These are phyloP conservation scores for Cenococcum geophilum DNA, from an alignment of 495 filamentous ascomycete species.

Conservation along the genomic window DNA sequence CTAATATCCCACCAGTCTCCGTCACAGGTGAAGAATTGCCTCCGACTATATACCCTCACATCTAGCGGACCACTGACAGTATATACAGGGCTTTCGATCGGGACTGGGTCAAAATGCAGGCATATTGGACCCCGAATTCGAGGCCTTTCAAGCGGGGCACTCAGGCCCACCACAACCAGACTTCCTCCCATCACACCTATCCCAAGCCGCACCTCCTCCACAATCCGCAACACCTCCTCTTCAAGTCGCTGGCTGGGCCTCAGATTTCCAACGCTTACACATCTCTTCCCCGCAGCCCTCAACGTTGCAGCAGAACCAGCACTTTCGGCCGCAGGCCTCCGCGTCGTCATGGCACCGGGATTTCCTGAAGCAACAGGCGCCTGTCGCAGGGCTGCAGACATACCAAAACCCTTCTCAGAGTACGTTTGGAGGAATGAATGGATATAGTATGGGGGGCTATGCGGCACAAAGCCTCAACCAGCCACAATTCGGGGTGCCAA, in stretches of 20 bases:
- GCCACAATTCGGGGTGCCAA: background rate
- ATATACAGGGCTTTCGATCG: constrained; percentile 56
- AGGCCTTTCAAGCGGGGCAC: constrained; percentile 61
- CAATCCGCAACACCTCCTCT: constrained; percentile 23
- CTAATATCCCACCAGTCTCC: constrained; percentile 49
- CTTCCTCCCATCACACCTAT: constrained; percentile 18
- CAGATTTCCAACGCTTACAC: constrained; percentile 40
- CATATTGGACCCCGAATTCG: constrained; percentile 60
- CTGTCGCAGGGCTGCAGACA: constrained; percentile 6
- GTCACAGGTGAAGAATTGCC: constrained; percentile 46
- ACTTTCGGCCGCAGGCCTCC: constrained; percentile 8
- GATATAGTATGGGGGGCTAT: constrained; percentile 20
- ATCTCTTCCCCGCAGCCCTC: constrained; percentile 24
- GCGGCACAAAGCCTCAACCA: constrained; percentile 5
- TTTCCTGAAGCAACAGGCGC: constrained; percentile 27
- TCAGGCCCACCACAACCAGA: constrained; percentile 30
- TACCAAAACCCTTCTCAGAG: background rate
- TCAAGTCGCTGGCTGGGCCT: constrained; percentile 33
- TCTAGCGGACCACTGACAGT: constrained; percentile 22
- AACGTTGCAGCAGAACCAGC: constrained; percentile 25
- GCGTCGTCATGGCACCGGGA: constrained; percentile 35
- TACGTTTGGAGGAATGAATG: constrained; percentile 20
- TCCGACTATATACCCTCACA: constrained; percentile 8
- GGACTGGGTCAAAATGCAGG: constrained; percentile 48
- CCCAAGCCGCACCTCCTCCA: constrained; percentile 7